Evolutionary conservation across 202 grass and related monocot species (phyloP).

Genomic region (Digitaria exilis): DNA sequence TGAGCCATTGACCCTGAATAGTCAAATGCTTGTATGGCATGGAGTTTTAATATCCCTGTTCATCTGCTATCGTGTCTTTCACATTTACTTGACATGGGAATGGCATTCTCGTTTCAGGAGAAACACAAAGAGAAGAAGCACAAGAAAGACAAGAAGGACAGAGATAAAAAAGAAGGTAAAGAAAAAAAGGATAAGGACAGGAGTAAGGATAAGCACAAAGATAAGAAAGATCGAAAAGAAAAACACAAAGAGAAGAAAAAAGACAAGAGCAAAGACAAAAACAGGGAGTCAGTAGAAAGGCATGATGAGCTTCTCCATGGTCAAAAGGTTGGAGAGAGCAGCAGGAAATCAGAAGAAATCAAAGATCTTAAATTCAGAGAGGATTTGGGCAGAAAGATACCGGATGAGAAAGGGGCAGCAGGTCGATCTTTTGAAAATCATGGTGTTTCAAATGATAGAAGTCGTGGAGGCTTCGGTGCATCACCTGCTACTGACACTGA

Average conservation of each 20-base stretch:
- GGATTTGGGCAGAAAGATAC: conserved; percentile 51
- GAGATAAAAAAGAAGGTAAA: conserved; percentile 69
- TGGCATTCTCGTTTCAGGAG: conserved; percentile 44
- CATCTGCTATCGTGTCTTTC: conserved; percentile 17
- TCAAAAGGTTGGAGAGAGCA: conserved; percentile 52
- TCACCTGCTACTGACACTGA: conserved; percentile 46
- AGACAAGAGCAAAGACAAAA: conserved; percentile 67
- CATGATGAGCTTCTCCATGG: conserved; percentile 35
- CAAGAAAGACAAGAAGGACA: conserved; percentile 74
- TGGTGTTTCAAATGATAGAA: conserved; percentile 51
- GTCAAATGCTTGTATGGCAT: not conserved
- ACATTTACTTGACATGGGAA: not conserved
- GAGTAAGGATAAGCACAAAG: conserved; percentile 72
- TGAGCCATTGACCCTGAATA: not conserved
- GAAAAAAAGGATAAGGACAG: conserved; percentile 67
- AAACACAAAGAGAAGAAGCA: conserved; percentile 76
- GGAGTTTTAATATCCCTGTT: conserved; percentile 1
- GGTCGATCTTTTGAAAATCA: conserved; percentile 45
- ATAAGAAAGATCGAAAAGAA: conserved; percentile 75
- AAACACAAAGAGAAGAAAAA: conserved; percentile 77
- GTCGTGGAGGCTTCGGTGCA: conserved; percentile 39
- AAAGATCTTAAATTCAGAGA: conserved; percentile 51
- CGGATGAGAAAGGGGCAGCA: conserved; percentile 45
- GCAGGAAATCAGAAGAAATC: conserved; percentile 49
- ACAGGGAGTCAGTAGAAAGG: conserved; percentile 49